Conservation (phyloP, 2,329 filamentous ascomycete species). For the Colletotrichum graminicola region DNA sequence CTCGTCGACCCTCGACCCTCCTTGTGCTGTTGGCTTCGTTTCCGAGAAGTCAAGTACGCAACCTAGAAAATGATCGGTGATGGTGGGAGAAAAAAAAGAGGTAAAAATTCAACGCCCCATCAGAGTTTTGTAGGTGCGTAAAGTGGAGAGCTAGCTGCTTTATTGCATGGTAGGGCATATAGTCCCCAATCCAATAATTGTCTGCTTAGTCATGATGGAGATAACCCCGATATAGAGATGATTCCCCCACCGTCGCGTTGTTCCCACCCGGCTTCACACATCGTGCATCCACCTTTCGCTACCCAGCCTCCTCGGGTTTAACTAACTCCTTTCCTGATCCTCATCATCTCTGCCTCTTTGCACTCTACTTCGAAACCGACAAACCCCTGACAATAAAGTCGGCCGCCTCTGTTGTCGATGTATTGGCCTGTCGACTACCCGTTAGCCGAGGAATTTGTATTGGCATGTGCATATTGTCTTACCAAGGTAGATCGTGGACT, state of each 20-base stretch:
- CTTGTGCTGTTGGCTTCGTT: conserved; percentile 9
- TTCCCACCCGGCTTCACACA: neutral
- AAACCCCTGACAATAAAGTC: neutral
- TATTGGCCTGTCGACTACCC: neutral
- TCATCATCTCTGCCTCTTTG: neutral
- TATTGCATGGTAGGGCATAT: neutral
- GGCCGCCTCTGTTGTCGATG: neutral
- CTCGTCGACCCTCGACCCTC: neutral
- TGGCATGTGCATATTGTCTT: neutral
- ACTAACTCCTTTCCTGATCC: neutral
- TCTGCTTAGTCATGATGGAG: neutral
- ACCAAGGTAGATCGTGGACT: neutral
- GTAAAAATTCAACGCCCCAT: neutral
- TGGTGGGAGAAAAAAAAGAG: neutral
- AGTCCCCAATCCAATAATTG: too few relatives aligned
- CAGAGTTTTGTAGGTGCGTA: conserved; percentile 25
- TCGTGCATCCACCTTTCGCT: neutral
- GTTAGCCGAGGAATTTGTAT: neutral
- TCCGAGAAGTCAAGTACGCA: neutral
- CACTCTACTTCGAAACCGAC: neutral
- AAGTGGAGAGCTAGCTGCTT: neutral
- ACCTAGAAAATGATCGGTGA: neutral
- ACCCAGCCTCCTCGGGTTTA: too few relatives aligned
- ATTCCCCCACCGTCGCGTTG: neutral
- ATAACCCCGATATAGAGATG: neutral